Conservation (phyloP, 2,329 filamentous ascomycete species). For the Davidsoniella australis region DNA sequence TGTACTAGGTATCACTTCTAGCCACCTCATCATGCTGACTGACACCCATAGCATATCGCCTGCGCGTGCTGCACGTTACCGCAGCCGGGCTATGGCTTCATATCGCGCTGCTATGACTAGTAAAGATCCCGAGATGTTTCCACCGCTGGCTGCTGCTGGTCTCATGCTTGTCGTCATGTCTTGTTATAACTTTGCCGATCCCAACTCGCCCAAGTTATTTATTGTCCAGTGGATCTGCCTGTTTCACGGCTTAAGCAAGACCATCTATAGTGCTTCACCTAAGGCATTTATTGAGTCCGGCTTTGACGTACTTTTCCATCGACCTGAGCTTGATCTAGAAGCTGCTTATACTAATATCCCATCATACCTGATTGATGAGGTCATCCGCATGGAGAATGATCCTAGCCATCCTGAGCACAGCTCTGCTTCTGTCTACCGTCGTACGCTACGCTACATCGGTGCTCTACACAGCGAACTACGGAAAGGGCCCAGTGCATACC, state of each 20-base stretch:
- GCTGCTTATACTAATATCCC: constrained; percentile 26
- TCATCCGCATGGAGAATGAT: constrained; percentile 26
- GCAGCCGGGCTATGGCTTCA: constrained; percentile 31
- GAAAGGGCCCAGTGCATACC: constrained; percentile 26
- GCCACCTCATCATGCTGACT: constrained; percentile 29
- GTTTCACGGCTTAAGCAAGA: constrained; percentile 35
- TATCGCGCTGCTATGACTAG: constrained; percentile 34
- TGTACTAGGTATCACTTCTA: constrained; percentile 32
- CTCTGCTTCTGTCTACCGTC: constrained; percentile 13
- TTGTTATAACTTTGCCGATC: constrained; percentile 33
- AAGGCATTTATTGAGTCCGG: constrained; percentile 24
- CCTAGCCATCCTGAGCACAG: too few species aligned
- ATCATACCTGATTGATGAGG: constrained; percentile 31
- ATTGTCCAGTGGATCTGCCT: constrained; percentile 39
- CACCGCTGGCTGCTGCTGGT: constrained; percentile 34
- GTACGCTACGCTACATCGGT: constrained; percentile 33
- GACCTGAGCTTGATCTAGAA: constrained; percentile 31
- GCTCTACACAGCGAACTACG: constrained; percentile 33
- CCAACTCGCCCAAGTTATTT: constrained; percentile 27
- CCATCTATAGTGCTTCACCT: constrained; percentile 25
- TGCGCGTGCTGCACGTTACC: constrained; percentile 26
- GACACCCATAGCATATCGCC: constrained; percentile 23
- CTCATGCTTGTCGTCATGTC: constrained; percentile 34
- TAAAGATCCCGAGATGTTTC: constrained; percentile 27
- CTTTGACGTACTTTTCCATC: constrained; percentile 29